These are phyloP conservation scores for Gynochthodes officinalis DNA, from an alignment of 257 asterid species.

Conservation along the genomic window DNA sequence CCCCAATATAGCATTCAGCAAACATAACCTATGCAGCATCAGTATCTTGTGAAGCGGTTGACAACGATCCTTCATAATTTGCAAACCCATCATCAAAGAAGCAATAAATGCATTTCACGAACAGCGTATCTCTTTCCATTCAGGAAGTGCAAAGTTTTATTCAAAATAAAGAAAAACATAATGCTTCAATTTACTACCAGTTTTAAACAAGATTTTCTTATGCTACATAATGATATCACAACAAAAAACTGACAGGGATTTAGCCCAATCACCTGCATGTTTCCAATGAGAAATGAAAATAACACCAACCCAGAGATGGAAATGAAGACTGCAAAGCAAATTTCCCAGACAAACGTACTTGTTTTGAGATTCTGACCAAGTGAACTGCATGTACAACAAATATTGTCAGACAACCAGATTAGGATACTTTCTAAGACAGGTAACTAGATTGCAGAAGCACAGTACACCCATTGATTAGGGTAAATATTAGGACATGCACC, in stretches of 20 bases:
- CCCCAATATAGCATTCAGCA: neutral
- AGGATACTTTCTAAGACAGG: neutral
- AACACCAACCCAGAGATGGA: conserved; percentile 95
- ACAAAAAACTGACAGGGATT: conserved; percentile 5
- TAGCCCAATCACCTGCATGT: conserved; percentile 78
- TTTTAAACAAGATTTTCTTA: neutral
- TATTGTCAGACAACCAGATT: neutral
- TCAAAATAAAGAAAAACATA: neutral
- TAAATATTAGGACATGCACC: neutral
- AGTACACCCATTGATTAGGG: neutral
- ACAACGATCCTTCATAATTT: neutral
- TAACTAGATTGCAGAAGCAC: neutral
- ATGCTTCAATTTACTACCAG: neutral
- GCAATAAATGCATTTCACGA: no score
- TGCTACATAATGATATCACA: neutral
- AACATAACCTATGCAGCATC: neutral
- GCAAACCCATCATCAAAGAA: neutral
- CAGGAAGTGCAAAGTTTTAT: neutral
- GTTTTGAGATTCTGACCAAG: conserved; percentile 97
- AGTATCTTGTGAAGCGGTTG: neutral
- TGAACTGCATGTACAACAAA: conserved; percentile 52
- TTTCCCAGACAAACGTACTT: conserved; percentile 91
- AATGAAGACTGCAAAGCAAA: conserved; percentile 87
- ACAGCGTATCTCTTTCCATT: neutral
- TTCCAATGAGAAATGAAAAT: conserved; percentile 90